Evolutionary conservation across 2,329 filamentous ascomycete genomes (phyloP), one percentile per base, ranked within the genome.

Genomic region (Clonostachys byssicola): DNA sequence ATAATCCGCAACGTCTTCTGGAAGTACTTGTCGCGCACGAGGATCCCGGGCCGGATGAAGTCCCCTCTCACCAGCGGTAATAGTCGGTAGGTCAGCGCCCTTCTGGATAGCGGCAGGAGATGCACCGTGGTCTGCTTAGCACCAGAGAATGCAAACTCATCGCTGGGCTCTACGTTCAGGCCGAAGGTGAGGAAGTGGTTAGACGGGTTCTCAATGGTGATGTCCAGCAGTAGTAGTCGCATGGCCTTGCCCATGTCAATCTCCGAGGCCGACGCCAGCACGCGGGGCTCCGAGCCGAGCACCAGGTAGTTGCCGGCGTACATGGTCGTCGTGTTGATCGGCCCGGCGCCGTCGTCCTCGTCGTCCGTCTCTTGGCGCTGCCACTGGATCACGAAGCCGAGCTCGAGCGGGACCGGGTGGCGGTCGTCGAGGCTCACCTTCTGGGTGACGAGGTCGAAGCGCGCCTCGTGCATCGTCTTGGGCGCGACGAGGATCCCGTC

Each of bases 141-240:
- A 0, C 94, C 94, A 8, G 89, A 91, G 65, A 99, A 97, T 0
- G 91, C 92, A 66, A 97, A 97, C 46, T 90, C 81, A 53, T 95
- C 90, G 61, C 83, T 92, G 4, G 91, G 88, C 56, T 99, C 92
- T 91, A 99, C 95, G 23, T 77, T 83, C 43, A 97, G 67, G 33
- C 89, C 91, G 67, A 99, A 99, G 0, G 92, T 96, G 44, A 99
- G 79, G 67, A 96, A 95, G 64, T 99, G 94, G 63, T 85, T 87
- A 1, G 92, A 96, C 0, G 92, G 88, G 62, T 99, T 99, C 68
- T 99, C 94, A 48, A 99, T 83, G 5, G 83, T 89, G 61, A 81
- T 62, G 40, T 76, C 68, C 13, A 83, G 62, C 47, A 72, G 67
- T 41, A 79, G 53, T 9, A 80, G 58, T 12, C 58, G 47, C 46